These are phyloP conservation scores for Colletotrichum sp. DNA, from an alignment of 2,329 filamentous ascomycete genomes.

Conservation along the genomic window DNA sequence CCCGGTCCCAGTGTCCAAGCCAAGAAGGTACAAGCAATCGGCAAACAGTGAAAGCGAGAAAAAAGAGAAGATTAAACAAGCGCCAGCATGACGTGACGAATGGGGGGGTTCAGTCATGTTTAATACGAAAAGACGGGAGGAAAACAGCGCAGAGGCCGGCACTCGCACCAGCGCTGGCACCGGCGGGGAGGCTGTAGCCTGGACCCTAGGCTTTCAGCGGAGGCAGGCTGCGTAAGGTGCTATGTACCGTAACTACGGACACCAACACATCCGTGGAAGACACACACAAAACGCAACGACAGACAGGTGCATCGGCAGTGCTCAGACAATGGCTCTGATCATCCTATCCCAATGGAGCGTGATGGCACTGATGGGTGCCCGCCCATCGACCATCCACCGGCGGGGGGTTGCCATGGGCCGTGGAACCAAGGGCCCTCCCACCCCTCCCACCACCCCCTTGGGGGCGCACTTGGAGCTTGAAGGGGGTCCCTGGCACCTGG, in stretches of 20 bases:
- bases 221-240: not conserved
- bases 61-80: not conserved
- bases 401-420: not conserved
- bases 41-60: not conserved
- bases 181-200: not conserved
- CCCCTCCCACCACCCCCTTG: not conserved
- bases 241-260: not conserved
- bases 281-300: not conserved
- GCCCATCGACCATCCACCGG: not conserved
- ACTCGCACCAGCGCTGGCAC: not conserved
- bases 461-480: not conserved
- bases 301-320: slow-evolving; percentile 16
- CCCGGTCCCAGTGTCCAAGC: not conserved
- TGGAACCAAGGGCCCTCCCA: not conserved
- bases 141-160: slow-evolving; percentile 3
- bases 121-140: slow-evolving; percentile 9
- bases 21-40: not conserved
- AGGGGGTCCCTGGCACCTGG: not conserved
- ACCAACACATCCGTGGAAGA: not conserved
- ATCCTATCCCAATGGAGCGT: slow-evolving; percentile 15
- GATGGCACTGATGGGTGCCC: slow-evolving; percentile 12
- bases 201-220: not conserved
- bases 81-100: slow-evolving; percentile 5
- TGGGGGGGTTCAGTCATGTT: slow-evolving; percentile 4
- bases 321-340: slow-evolving; percentile 18